Evolutionary conservation across 2,329 filamentous ascomycete species (phyloP).

Genomic region (Trichoderma atrobrunneum): DNA sequence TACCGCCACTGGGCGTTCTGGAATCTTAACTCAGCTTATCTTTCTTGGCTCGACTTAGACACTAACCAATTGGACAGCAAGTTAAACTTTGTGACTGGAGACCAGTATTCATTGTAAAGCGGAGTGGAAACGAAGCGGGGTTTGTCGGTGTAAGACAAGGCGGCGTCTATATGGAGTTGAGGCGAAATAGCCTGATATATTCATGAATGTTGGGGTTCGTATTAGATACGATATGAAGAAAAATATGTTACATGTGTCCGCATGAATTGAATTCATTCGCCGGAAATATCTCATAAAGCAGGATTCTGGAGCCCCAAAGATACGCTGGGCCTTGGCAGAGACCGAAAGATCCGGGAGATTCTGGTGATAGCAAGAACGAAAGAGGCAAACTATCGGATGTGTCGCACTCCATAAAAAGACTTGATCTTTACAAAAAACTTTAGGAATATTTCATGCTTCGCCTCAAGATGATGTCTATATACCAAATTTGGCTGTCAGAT

Average conservation of each 20-base stretch:
- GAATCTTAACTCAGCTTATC: not conserved
- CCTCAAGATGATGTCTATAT: not conserved
- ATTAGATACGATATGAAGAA: not conserved
- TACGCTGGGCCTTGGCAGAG: not conserved
- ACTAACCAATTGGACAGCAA: not conserved
- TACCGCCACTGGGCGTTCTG: not conserved
- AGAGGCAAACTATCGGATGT: not conserved
- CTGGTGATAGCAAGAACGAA: not conserved
- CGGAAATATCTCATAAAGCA: not conserved
- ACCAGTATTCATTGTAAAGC: not conserved
- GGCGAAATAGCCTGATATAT: not conserved
- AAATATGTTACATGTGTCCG: not conserved
- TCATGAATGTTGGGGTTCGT: not conserved
- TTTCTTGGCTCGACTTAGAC: not conserved
- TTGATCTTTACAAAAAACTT: not conserved
- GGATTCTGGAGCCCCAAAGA: not conserved
- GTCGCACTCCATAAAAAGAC: not conserved
- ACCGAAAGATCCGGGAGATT: not conserved
- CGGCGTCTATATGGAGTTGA: not conserved
- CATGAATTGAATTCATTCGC: not conserved
- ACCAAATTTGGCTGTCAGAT: not conserved
- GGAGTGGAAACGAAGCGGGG: not conserved
- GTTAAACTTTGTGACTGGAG: not conserved
- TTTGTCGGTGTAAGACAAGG: not conserved
- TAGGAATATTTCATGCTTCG: rapidly evolving